Evolutionary conservation across 306 rosid genomes (phyloP), one percentile per base, ranked within the genome.

Genomic region (Trifolium dubium): DNA sequence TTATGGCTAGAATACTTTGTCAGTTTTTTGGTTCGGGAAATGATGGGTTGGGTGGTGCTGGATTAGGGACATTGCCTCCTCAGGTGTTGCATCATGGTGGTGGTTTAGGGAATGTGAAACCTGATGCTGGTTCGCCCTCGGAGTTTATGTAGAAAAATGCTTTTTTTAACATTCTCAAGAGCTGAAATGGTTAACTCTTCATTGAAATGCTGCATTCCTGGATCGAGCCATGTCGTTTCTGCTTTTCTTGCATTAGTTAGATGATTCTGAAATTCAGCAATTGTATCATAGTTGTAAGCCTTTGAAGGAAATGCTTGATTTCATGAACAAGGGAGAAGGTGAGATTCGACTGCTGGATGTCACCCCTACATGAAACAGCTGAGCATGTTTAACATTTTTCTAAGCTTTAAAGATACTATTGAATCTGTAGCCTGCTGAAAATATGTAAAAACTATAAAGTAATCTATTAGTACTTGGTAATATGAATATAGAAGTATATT

Each of bases 111-210:
- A 78, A 72, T 82, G 96, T 76, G 60, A 93, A 93, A 77, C 96
- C 91, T 0, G 93, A 91, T 75, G 83, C 89, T 56, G 91, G 84
- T 91, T 91, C 97, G 0, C 98, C 96, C 44, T 89, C 96, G 0
- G 97, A 91, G 68, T 93, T 89, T 81, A 83, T 90, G 18, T 93
- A 87, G 77, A 74, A 71, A 62, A 53, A 17, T 79, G 69, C 44
- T 69, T 39, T 56, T 30, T 23, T 10, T 59, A 4, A 10, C 5
- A 59, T 69, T 69, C 23, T 66, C 80, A 23, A 47, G 79, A 29
- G 50, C 40, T 64, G 50, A 55, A 73, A 64, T 14, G 74, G 50
- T 18, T 62, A 39, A 18, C 47, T 39, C 31, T 53, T 51, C 44
- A 69, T 31, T 46, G 50, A 29, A 63, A 35, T 63, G 31, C n/a